Evolutionary conservation across 139 green algal genomes (phyloP).

Genomic region (Micromonas commoda): DNA sequence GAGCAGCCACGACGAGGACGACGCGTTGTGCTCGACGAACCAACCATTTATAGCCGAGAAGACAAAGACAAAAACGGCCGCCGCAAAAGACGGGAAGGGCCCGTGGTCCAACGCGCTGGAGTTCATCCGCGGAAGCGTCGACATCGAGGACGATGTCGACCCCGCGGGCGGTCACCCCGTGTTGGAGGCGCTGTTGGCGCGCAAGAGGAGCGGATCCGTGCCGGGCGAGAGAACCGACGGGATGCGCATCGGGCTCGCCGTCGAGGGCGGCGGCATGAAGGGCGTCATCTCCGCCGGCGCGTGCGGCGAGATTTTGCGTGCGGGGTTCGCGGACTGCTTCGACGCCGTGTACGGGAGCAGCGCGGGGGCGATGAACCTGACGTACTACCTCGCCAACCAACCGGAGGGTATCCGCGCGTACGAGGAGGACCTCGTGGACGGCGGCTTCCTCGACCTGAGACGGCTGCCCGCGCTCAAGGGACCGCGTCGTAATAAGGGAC

Average conservation of each 20-base stretch:
- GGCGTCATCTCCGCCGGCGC: slow-evolving; percentile 59
- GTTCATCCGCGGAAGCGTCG: neutral
- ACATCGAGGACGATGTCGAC: neutral
- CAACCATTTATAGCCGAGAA: too few relatives aligned
- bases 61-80: neutral
- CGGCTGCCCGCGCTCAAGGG: neutral
- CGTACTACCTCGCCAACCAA: slow-evolving; percentile 71
- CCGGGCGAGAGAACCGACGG: slow-evolving; percentile 42
- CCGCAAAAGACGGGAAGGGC: neutral
- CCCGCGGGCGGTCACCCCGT: neutral
- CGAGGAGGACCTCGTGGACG: slow-evolving; percentile 61
- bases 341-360: slow-evolving; percentile 76
- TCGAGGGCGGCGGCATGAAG: slow-evolving; percentile 84
- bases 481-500: too few relatives aligned
- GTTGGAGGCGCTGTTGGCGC: neutral
- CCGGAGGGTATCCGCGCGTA: slow-evolving; percentile 68
- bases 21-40: too few relatives aligned
- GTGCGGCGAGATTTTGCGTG: slow-evolving; percentile 57
- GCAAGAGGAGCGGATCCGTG: neutral
- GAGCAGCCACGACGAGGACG: too few relatives aligned
- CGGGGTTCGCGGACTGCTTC: slow-evolving; percentile 61
- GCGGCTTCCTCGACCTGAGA: slow-evolving; percentile 59
- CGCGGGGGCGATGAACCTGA: slow-evolving; percentile 76
- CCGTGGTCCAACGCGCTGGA: neutral
- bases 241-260: slow-evolving; percentile 70